phyloP scores from a whole-genome alignment of 345 rosid species.

The Salix suchowensis region DNA sequence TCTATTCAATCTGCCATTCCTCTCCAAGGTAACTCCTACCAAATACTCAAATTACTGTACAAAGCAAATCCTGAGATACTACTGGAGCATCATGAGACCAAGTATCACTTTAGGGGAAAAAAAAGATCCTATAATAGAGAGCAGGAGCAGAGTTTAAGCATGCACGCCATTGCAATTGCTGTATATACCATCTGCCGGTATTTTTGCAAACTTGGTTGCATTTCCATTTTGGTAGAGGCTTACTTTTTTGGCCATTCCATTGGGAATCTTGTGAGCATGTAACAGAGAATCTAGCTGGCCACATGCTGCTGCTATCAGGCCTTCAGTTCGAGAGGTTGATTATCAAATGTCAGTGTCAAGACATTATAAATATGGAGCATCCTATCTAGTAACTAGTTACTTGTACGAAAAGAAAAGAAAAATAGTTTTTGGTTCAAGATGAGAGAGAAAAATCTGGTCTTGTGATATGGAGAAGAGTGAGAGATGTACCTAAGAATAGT shows the following conservation, averaged over 20 bases:
- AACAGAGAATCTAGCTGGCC: constrained; percentile 52
- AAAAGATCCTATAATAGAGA: neutral
- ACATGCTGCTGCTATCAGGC: constrained; percentile 79
- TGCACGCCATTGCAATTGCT: constrained; percentile 56
- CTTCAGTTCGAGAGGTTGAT: constrained; percentile 33
- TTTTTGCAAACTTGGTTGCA: constrained; percentile 41
- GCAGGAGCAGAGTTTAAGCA: constrained; percentile 30
- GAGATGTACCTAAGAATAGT: constrained; percentile 58
- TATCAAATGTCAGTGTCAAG: neutral
- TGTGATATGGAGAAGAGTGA: neutral
- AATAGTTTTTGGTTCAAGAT: neutral
- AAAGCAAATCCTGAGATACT: constrained; percentile 4
- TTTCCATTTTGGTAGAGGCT: constrained; percentile 44
- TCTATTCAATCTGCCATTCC: neutral
- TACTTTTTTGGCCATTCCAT: constrained; percentile 32
- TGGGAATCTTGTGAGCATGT: constrained; percentile 31
- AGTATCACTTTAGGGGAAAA: neutral
- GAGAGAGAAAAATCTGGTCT: neutral
- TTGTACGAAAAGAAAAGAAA: neutral
- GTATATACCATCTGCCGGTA: constrained; percentile 46
- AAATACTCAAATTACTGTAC: constrained; percentile 20
- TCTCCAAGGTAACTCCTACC: constrained; percentile 1
- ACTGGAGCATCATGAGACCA: neutral
- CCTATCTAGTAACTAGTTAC: neutral
- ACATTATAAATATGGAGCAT: neutral